A percentile compares a stretch with the other conserved stretches of the same genome.
phyloP scores from a whole-genome alignment of 2,329 filamentous ascomycete genomes.

The Calonectria honghensis region DNA sequence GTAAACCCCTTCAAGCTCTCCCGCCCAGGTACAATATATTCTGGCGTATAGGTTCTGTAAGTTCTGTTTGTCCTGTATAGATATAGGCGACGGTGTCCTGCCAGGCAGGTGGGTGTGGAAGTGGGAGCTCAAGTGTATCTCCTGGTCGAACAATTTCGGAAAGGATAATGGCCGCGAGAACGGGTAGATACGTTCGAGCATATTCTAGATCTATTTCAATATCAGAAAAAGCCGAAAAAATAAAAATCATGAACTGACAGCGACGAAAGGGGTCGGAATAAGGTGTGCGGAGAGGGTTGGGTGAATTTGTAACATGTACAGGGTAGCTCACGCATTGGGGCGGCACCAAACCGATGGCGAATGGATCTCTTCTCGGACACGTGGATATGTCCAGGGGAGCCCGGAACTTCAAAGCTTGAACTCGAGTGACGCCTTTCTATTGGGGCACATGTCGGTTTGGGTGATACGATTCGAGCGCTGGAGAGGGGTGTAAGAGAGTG shows the following conservation, averaged over 20 bases:
- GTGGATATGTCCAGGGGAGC: constrained; percentile 5
- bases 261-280: neutral
- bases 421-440: constrained; percentile 46
- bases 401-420: constrained; percentile 16
- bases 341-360: constrained; percentile 38
- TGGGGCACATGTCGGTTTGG: constrained; percentile 24
- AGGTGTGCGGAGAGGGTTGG: neutral
- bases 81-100: constrained; percentile 72
- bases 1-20: constrained; percentile 52
- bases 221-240: constrained; percentile 28
- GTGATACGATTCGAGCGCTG: constrained; percentile 39
- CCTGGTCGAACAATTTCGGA: constrained; percentile 71
- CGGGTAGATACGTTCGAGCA: constrained; percentile 66
- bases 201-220: constrained; percentile 54
- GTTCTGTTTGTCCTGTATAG: constrained; percentile 70
- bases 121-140: constrained; percentile 74
- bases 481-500: constrained; percentile 28
- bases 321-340: constrained; percentile 54
- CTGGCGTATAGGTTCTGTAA: constrained; percentile 67
- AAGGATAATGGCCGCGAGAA: constrained; percentile 72
- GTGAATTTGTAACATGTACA: constrained; percentile 21
- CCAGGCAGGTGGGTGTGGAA: constrained; percentile 76
- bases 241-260: neutral
- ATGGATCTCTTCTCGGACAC: constrained; percentile 39
- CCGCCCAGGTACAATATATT: constrained; percentile 76